A percentile compares a stretch with the other conserved stretches of the same genome.
Conservation (phyloP, 805 yeast genomes). For the Starmerella geochares region DNA sequence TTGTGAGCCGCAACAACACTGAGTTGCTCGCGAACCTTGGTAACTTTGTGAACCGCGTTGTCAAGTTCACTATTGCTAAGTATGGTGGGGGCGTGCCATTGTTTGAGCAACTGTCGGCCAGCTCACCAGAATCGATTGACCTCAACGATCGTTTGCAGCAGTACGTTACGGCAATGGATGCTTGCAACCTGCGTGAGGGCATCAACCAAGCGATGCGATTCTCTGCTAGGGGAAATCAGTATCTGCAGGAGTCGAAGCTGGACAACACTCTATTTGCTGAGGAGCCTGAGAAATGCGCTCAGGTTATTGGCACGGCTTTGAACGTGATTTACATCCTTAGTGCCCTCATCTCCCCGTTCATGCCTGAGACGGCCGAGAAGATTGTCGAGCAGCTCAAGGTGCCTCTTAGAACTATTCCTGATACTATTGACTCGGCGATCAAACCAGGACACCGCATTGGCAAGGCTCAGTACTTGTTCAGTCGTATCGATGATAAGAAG, state of each 20-base stretch:
- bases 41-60: conserved; percentile 87
- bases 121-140: conserved; percentile 37
- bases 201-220: conserved; percentile 83
- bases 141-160: conserved; percentile 49
- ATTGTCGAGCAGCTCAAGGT: conserved; percentile 74
- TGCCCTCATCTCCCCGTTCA: conserved; percentile 72
- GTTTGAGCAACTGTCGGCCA: conserved; percentile 42
- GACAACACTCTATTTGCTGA: conserved; percentile 76
- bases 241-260: conserved; percentile 90
- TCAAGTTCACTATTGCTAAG: conserved; percentile 81
- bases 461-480: conserved; percentile 83
- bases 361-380: conserved; percentile 69
- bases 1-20: conserved; percentile 84
- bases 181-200: conserved; percentile 67
- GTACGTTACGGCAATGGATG: conserved; percentile 67
- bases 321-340: conserved; percentile 80
- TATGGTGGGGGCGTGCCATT: conserved; percentile 83
- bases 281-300: conserved; percentile 71
- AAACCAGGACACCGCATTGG: conserved; percentile 78
- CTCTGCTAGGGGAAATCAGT: conserved; percentile 86
- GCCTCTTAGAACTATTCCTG: conserved; percentile 68
- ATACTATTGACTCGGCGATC: conserved; percentile 58
- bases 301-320: conserved; percentile 84
- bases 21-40: conserved; percentile 94
- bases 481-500: conserved; percentile 82